Conservation (phyloP, 2,329 filamentous ascomycete genomes). For the Neonectria ditissima region DNA sequence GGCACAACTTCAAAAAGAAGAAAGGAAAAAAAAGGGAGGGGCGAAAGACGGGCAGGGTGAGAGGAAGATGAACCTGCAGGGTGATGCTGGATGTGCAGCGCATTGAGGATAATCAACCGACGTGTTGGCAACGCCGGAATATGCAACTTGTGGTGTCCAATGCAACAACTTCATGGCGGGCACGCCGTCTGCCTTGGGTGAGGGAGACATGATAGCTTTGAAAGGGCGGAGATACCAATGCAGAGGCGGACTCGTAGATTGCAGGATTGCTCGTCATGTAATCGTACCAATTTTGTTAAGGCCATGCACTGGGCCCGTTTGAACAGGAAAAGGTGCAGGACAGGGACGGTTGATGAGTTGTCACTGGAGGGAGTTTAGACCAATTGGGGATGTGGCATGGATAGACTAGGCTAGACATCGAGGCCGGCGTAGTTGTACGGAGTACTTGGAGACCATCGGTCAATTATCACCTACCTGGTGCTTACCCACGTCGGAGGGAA, state of each 20-base stretch:
- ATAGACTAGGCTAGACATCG: background rate
- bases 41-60: background rate
- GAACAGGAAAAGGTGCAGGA: slow-evolving; percentile 10
- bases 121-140: slow-evolving; percentile 9
- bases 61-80: slow-evolving; percentile 20
- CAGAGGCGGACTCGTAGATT: slow-evolving; percentile 8
- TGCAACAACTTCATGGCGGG: background rate
- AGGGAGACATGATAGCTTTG: slow-evolving; percentile 4
- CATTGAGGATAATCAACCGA: slow-evolving; percentile 14
- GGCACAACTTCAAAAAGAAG: slow-evolving; percentile 15
- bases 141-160: background rate
- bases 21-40: background rate
- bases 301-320: slow-evolving; percentile 6
- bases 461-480: slow-evolving; percentile 7
- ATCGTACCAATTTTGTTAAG: background rate
- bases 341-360: slow-evolving; percentile 12
- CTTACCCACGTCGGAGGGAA: background rate
- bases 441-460: slow-evolving; percentile 1
- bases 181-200: background rate
- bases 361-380: slow-evolving; percentile 9
- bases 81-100: slow-evolving; percentile 18
- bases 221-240: background rate
- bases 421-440: slow-evolving; percentile 1
- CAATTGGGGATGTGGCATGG: slow-evolving; percentile 8
- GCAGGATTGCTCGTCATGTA: slow-evolving; percentile 24